Conservation (phyloP, 2,329 filamentous ascomycete genomes). For the Tolypocladium ophioglossoides region DNA sequence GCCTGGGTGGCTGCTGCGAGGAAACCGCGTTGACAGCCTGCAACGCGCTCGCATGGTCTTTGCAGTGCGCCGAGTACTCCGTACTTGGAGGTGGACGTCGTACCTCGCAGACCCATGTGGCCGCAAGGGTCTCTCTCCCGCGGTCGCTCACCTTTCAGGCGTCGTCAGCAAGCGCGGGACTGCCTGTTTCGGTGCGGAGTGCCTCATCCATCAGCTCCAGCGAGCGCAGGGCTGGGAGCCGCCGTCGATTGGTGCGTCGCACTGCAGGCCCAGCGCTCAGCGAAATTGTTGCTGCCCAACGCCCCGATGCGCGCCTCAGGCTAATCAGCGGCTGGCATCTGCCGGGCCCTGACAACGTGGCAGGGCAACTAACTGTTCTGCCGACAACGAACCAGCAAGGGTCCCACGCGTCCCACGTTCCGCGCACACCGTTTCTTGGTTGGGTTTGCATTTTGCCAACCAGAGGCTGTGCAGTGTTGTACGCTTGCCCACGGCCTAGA, state of each 20-base stretch:
- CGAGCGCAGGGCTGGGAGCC: background rate
- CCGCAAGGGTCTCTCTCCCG: too few relatives aligned
- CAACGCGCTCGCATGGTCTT: too few relatives aligned
- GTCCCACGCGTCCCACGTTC: background rate
- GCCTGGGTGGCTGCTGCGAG: too few relatives aligned
- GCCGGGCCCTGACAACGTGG: background rate
- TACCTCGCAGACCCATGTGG: too few relatives aligned
- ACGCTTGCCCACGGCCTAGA: too few relatives aligned
- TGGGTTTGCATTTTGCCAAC: background rate
- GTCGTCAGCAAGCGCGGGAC: background rate
- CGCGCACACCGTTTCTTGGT: background rate
- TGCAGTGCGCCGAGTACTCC: too few relatives aligned
- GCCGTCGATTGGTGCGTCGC: background rate
- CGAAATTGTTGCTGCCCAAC: background rate
- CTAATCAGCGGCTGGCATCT: background rate
- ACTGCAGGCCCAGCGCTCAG: background rate
- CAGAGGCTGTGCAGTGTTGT: too few relatives aligned
- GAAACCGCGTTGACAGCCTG: background rate
- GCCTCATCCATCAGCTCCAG: too few relatives aligned
- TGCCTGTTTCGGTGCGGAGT: too few relatives aligned
- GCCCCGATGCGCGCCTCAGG: background rate
- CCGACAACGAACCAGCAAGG: background rate
- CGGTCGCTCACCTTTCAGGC: background rate
- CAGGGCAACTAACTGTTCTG: background rate
- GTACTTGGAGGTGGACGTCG: too few relatives aligned